These are phyloP conservation scores for Pichia inconspicua DNA, from an alignment of 1,139 yeast genomes.

Conservation along the genomic window DNA sequence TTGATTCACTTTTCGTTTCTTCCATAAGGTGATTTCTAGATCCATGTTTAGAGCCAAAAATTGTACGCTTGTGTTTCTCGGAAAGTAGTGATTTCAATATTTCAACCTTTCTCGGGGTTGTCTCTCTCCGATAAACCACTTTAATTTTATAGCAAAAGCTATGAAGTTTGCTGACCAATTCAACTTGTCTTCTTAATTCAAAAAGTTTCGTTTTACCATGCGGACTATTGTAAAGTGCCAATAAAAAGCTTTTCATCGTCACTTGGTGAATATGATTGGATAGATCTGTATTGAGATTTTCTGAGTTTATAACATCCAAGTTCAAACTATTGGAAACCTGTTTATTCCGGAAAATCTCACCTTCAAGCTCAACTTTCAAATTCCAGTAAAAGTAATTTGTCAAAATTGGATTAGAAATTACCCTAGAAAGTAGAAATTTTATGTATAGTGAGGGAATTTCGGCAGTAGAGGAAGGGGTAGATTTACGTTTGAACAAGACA, in stretches of 20 bases:
- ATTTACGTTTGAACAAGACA: slow-evolving; percentile 14
- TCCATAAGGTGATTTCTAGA: slow-evolving; percentile 12
- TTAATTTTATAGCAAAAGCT: slow-evolving; percentile 26
- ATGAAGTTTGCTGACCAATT: slow-evolving; percentile 24
- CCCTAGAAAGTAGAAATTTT: slow-evolving; percentile 66
- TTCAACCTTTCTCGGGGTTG: slow-evolving; percentile 52
- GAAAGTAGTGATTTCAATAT: slow-evolving; percentile 31
- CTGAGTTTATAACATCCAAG: background rate
- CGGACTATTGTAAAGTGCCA: slow-evolving; percentile 17
- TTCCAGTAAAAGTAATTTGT: slow-evolving; percentile 92
- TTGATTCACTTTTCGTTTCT: slow-evolving; percentile 18
- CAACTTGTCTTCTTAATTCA: slow-evolving; percentile 25
- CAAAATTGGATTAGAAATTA: slow-evolving; percentile 55
- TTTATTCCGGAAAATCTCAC: slow-evolving; percentile 33
- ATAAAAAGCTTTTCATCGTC: slow-evolving; percentile 25
- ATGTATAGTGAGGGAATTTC: slow-evolving; percentile 55
- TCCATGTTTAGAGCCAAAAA: slow-evolving; percentile 15
- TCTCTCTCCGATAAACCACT: slow-evolving; percentile 35
- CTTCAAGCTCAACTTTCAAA: slow-evolving; percentile 78
- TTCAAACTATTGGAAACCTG: background rate
- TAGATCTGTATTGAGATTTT: background rate
- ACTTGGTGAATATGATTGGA: slow-evolving; percentile 18
- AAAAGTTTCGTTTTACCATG: slow-evolving; percentile 22
- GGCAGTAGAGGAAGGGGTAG: slow-evolving; percentile 17
- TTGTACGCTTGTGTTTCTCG: slow-evolving; percentile 22